Conservation (phyloP, 805 yeast genomes). For the Citeromyces nyonsensis region DNA sequence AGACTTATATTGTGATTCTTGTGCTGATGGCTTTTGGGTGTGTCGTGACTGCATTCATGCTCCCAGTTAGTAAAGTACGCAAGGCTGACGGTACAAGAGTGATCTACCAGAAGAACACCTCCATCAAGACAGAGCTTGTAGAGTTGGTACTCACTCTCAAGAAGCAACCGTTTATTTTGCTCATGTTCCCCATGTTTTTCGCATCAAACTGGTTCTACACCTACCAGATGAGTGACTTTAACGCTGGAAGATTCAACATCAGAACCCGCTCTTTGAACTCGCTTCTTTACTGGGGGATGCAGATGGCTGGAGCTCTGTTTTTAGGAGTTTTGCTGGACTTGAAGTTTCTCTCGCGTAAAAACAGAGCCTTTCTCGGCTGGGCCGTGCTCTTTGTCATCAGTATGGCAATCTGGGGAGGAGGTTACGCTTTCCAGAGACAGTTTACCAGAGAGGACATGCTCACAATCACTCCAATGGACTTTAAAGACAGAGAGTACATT, state of each 20-base stretch:
- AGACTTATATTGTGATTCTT: slow-evolving; percentile 39
- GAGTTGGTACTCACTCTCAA: slow-evolving; percentile 11
- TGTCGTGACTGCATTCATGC: slow-evolving; percentile 24
- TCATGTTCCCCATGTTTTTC: slow-evolving; percentile 42
- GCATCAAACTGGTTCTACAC: slow-evolving; percentile 50
- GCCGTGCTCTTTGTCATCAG: slow-evolving; percentile 20
- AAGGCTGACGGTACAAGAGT: slow-evolving; percentile 34
- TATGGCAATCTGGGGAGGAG: slow-evolving; percentile 42
- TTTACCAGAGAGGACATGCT: neutral
- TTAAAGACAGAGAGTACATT: slow-evolving; percentile 26
- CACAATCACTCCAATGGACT: slow-evolving; percentile 20
- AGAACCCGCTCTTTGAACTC: slow-evolving; percentile 45
- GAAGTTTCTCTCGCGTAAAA: slow-evolving; percentile 19
- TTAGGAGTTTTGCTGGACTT: slow-evolving; percentile 31
- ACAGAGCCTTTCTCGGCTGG: slow-evolving; percentile 27
- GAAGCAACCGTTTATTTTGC: slow-evolving; percentile 16
- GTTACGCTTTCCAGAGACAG: slow-evolving; percentile 9
- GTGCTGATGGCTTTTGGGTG: slow-evolving; percentile 32
- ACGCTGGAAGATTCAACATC: slow-evolving; percentile 33
- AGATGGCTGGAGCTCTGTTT: slow-evolving; percentile 35
- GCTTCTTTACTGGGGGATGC: slow-evolving; percentile 38
- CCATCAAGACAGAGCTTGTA: slow-evolving; percentile 21
- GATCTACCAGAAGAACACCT: slow-evolving; percentile 24
- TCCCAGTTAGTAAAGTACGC: slow-evolving; percentile 33
- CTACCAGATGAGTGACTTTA: slow-evolving; percentile 40